Evolutionary conservation across 192 early-diverging fungal genomes (phyloP).

Genomic region (Gaertneriomyces sp.): DNA sequence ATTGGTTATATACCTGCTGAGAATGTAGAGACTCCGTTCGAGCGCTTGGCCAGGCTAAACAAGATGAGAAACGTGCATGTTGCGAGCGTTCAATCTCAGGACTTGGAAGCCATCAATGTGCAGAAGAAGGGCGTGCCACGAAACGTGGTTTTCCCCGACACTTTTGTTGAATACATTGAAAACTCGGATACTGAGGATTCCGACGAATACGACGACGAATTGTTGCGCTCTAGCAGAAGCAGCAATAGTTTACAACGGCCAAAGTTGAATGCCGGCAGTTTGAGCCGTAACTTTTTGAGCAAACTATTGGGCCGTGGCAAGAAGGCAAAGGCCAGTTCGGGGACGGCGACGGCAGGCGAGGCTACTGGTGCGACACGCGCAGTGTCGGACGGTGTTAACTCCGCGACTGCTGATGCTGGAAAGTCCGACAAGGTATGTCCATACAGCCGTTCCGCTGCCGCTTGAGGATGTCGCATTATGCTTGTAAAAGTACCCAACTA

Average conservation of each 20-base stretch:
- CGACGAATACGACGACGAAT: slow-evolving; percentile 24
- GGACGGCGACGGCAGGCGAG: no score
- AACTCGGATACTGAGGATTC: slow-evolving; percentile 43
- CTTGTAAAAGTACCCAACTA: not conserved
- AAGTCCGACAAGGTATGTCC: no score
- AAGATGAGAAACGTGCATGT: slow-evolving; percentile 68
- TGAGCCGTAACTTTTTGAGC: slow-evolving; percentile 11
- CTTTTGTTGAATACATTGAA: slow-evolving; percentile 40
- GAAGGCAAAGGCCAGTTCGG: no score
- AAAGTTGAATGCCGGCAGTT: slow-evolving; percentile 2
- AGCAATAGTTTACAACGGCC: not conserved
- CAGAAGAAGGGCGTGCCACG: slow-evolving; percentile 12
- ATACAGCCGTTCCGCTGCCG: no score
- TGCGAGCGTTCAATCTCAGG: slow-evolving; percentile 40
- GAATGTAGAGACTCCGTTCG: slow-evolving; percentile 82
- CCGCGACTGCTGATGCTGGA: no score
- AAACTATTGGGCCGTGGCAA: no score
- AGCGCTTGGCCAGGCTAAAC: slow-evolving; percentile 74
- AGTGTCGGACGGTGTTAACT: no score
- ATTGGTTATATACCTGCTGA: slow-evolving; percentile 89
- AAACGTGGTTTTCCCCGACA: slow-evolving; percentile 38
- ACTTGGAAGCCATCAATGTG: slow-evolving; percentile 24
- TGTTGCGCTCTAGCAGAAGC: not conserved
- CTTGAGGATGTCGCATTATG: no score
- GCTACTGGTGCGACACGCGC: no score